Conservation (phyloP, 108 stramenopile genomes). For the Cyclotella baltica region DNA sequence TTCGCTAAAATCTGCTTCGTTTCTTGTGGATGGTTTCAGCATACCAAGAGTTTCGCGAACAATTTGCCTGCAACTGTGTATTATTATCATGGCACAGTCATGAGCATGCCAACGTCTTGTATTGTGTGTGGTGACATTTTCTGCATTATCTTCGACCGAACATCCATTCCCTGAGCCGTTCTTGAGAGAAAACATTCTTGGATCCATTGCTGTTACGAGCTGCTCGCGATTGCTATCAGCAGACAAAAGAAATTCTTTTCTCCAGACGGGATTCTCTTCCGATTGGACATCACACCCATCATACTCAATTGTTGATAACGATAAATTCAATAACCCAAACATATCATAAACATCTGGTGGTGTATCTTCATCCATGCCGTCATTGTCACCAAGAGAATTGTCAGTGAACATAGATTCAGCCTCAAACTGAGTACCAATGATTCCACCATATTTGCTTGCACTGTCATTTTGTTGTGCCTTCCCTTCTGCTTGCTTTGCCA, state of each 20-base stretch:
- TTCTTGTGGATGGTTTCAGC: constrained; percentile 52
- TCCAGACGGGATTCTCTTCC: constrained; percentile 60
- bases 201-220: constrained; percentile 35
- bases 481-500: constrained; percentile 62
- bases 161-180: constrained; percentile 14
- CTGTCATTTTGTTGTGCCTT: constrained; percentile 51
- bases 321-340: constrained; percentile 79
- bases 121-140: constrained; percentile 54
- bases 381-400: constrained; percentile 33
- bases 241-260: constrained; percentile 68
- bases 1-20: constrained; percentile 12
- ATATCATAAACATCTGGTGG: constrained; percentile 82
- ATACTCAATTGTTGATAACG: constrained; percentile 82
- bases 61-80: constrained; percentile 78
- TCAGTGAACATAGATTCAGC: constrained; percentile 8
- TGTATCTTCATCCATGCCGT: constrained; percentile 30
- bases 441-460: constrained; percentile 65
- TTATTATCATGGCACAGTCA: constrained; percentile 78
- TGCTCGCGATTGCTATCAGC: constrained; percentile 42
- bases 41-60: constrained; percentile 74
- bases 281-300: constrained; percentile 65
- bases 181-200: constrained; percentile 12
- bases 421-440: constrained; percentile 30
- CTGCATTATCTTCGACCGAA: constrained; percentile 5
- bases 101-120: constrained; percentile 85